These are phyloP conservation scores for Solanum chaucha DNA, from an alignment of 257 asterid species.

Conservation along the genomic window DNA sequence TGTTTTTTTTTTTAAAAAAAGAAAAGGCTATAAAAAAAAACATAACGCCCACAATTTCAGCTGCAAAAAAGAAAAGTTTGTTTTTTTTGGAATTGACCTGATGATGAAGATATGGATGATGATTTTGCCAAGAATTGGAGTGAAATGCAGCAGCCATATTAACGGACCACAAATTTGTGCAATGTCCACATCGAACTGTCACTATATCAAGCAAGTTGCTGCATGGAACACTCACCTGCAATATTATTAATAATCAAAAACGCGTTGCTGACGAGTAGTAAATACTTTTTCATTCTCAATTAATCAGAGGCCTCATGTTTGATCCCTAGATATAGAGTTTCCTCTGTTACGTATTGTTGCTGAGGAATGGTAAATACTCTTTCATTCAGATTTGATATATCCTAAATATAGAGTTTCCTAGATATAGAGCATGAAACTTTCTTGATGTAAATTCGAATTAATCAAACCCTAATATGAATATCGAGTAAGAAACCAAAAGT, in stretches of 20 bases:
- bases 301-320: too few relatives aligned
- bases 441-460: not conserved
- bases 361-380: not conserved
- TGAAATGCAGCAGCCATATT: slow-evolving; percentile 90
- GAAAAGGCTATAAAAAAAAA: not conserved
- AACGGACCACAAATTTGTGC: slow-evolving; percentile 73
- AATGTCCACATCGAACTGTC: slow-evolving; percentile 94
- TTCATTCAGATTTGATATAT: not conserved
- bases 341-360: not conserved
- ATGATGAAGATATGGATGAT: slow-evolving; percentile 14
- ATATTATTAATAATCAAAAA: not conserved
- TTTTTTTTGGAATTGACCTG: not conserved
- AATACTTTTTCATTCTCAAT: not conserved
- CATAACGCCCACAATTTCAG: slow-evolving; percentile 52
- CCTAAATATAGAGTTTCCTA: not conserved
- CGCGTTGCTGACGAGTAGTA: not conserved
- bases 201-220: slow-evolving; percentile 62
- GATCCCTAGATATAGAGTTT: not conserved
- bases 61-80: not conserved
- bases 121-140: slow-evolving; percentile 26
- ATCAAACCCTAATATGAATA: not conserved
- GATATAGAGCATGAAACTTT: not conserved
- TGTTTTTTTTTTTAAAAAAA: not conserved
- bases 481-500: not conserved
- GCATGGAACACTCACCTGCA: slow-evolving; percentile 96